A percentile compares a stretch with the other conserved stretches of the same genome.
phyloP scores from a whole-genome alignment of 2,329 filamentous ascomycete genomes.

The Cladosporium sp. region DNA sequence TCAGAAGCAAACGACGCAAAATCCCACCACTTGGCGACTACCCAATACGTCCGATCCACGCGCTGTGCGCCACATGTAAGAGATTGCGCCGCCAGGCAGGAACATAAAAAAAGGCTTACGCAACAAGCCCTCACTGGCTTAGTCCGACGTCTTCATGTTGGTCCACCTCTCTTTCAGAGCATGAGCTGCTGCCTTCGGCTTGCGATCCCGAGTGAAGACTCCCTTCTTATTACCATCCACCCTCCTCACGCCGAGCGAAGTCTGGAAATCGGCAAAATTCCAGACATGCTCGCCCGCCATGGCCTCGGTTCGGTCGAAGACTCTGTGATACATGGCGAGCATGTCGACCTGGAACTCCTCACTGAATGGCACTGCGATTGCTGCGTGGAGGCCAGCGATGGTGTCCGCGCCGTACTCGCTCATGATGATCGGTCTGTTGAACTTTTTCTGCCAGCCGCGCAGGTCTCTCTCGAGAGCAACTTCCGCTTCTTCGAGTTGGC shows the following conservation, averaged over 20 bases:
- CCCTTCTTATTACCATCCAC: slow-evolving; percentile 12
- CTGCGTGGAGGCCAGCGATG: background rate
- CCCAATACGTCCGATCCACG: too few relatives aligned
- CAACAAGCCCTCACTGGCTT: too few relatives aligned
- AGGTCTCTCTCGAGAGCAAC: slow-evolving; percentile 1
- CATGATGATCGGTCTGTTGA: slow-evolving; percentile 5
- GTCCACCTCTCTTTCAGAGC: slow-evolving; percentile 7
- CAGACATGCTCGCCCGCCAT: slow-evolving; percentile 12
- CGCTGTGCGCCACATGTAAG: too few relatives aligned
- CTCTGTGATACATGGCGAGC: slow-evolving; percentile 7
- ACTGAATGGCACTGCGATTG: background rate
- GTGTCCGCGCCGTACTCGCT: slow-evolving; percentile 11
- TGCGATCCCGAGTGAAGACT: slow-evolving; percentile 5
- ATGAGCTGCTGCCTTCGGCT: slow-evolving; percentile 6
- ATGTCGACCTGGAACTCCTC: slow-evolving; percentile 8
- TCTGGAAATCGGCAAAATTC: slow-evolving; percentile 11
- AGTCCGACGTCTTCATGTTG: background rate
- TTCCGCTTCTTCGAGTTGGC: slow-evolving; percentile 9
- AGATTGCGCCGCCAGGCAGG: too few relatives aligned
- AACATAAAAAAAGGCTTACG: too few relatives aligned
- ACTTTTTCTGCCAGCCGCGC: background rate
- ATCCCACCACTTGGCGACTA: too few relatives aligned
- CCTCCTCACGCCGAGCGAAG: background rate
- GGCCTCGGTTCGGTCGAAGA: slow-evolving; percentile 5
- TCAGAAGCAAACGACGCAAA: too few relatives aligned